Base-by-base conservation (phyloP, 192 early-diverging fungal genomes). In the Coemansia sp. region DNA sequence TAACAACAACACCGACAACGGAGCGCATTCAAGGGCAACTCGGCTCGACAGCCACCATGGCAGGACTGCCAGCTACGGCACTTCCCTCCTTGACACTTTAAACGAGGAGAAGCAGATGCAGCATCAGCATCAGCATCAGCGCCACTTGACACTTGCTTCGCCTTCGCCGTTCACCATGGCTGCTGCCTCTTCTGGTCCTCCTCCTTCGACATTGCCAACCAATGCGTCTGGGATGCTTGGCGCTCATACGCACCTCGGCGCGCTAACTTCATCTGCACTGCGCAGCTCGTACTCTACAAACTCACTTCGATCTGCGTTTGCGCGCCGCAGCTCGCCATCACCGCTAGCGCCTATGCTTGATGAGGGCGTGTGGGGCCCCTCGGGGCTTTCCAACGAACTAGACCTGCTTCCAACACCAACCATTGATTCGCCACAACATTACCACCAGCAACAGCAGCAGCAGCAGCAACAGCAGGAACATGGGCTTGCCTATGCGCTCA, bases 271-370 rank as follows among this genome's bases (percentile, higher is more conserved):
- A 41, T 72, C 78, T 20, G 72, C 78, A 33, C 73, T 81, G 69
- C 78, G 78, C 63, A 81, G 68, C 80, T 83, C 80, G 43, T 83
- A 77, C 69, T 83, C 80, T 63, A 70, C 80, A 3, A 77, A 63
- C 72, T 77, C 75, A 58, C 71, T 83, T 56, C 75, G 75, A 8
- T 62, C 80, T 36, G 71, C 75, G 58, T 81, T 81, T 75, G 73
- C 66, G 3, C 69, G 61, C 14, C 73, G 78, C 52, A 72, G 64
- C 66, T 66, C 72, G 66, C 77, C 77, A 5, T 71, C 65, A 64
- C 73, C 68, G 4, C 55, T 65, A 6, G 59, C 60, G 14, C 66
- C 60, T 0, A 58, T 67, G 60, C 73, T 81, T 14, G 73, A 75
- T 33, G 78, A 81, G 55, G 66, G 78, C 66, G 78, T 81, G 35